Base-by-base conservation (phyloP, 257 asterid genomes). In the Schizonepeta tenuifolia region DNA sequence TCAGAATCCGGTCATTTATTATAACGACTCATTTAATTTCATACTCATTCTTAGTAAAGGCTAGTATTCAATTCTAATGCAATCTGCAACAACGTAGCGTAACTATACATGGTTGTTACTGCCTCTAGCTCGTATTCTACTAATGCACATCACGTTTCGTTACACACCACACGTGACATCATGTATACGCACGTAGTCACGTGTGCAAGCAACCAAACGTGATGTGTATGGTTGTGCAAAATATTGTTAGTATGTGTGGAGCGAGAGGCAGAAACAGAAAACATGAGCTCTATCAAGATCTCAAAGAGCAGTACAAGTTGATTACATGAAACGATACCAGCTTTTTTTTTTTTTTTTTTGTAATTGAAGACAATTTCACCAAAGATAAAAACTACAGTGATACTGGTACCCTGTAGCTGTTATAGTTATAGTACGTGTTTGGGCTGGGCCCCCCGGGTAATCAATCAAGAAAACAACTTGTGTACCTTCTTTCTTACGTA, bases 1-100 rank as follows among this genome's bases (percentile, higher is more conserved):
- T 58, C 40, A 13, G 22, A 54, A 28, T 58, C 22, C 4, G 12
- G 22, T 26, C 61, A 54, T 43, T 67, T 21, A 58, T 68, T 33
- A n/a, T 60, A 58, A 67, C 74, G 46, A 64, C 38, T 65, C 31
- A 26, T 26, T 28, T 41, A 36, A 24, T 55, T 68, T 10, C 10
- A n/a, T 2, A 18, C 22, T 10, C n/a, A 2, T 13, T 14, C 51
- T 44, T 7, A 7, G 41, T 36, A 7, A 36, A 36, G 10, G 41
- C 11, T 38, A 36, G 11, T 7, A 38, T 38, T 38, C 43, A 38
- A 38, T 47, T 47, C 5, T n/a, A n/a, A 49, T 18, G 57, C 26
- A 6, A 7, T 17, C 9, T 50, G 4, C 55, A 49, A 49, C 3
- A n/a, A 49, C 6, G 26, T 24, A n/a, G 17, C 6, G 26, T 24